These are phyloP conservation scores for Didymella segeticola DNA, from an alignment of 2,329 filamentous ascomycete species.

Conservation along the genomic window DNA sequence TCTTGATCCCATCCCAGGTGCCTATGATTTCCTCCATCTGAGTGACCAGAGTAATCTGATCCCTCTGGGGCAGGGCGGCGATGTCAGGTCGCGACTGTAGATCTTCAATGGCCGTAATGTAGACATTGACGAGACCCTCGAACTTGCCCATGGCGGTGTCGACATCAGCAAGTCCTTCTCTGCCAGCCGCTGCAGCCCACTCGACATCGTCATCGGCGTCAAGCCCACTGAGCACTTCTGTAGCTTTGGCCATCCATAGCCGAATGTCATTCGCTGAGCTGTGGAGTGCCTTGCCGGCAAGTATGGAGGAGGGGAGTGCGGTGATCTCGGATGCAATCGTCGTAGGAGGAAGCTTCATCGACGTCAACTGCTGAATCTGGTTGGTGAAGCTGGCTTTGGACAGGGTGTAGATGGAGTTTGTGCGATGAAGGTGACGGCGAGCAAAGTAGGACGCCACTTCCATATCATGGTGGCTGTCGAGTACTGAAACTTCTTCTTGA, in stretches of 20 bases:
- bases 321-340: constrained; percentile 83
- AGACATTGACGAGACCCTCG: constrained; percentile 88
- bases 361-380: constrained; percentile 90
- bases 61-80: constrained; percentile 69
- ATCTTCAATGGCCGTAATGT: constrained; percentile 91
- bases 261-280: constrained; percentile 91
- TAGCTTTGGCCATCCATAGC: constrained; percentile 91
- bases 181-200: constrained; percentile 89
- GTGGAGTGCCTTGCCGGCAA: constrained; percentile 82
- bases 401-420: constrained; percentile 91
- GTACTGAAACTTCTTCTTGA: constrained; percentile 46
- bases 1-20: constrained; percentile 85
- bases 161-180: constrained; percentile 75
- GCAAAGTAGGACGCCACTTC: constrained; percentile 70
- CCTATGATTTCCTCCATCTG: constrained; percentile 89
- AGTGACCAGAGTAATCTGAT: constrained; percentile 75
- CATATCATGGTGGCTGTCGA: constrained; percentile 49
- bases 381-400: constrained; percentile 91
- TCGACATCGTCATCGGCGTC: constrained; percentile 97
- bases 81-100: constrained; percentile 83
- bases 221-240: constrained; percentile 84
- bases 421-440: constrained; percentile 62
- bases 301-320: constrained; percentile 81
- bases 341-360: constrained; percentile 86
- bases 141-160: constrained; percentile 79